Percentiles rank a stretch among this genome's conserved stretches.
phyloP scores from a whole-genome alignment of 257 asterid genomes.

The Cynanchum wilfordii region DNA sequence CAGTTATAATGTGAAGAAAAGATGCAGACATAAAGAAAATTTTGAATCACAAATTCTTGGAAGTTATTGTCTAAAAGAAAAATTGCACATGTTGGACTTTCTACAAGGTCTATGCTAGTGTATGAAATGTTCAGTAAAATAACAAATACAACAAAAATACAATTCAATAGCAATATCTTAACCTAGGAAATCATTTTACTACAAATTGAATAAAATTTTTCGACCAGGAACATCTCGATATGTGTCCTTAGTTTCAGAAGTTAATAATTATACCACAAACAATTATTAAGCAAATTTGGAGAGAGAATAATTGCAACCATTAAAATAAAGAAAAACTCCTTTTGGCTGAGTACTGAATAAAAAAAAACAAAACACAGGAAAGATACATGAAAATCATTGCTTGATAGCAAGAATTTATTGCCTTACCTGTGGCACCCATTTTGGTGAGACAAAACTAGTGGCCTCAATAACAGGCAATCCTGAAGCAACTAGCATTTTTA shows the following conservation, averaged over 20 bases:
- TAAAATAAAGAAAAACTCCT: background rate
- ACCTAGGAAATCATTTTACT: background rate
- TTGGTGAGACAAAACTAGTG: conserved; percentile 89
- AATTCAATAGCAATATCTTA: background rate
- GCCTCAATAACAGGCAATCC: conserved; percentile 85
- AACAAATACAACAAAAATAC: background rate
- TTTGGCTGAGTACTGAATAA: background rate
- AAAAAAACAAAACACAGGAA: too few relatives aligned
- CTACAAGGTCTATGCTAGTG: background rate
- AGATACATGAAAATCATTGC: background rate
- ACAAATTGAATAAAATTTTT: background rate
- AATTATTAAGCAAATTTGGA: background rate
- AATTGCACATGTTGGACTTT: background rate
- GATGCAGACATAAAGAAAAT: background rate
- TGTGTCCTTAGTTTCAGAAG: background rate
- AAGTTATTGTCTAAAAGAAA: background rate
- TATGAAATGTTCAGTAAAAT: background rate
- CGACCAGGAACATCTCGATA: background rate
- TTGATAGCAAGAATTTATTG: background rate
- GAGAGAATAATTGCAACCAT: background rate
- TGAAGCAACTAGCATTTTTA: conserved; percentile 72
- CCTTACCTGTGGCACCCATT: conserved; percentile 93
- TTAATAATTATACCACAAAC: background rate
- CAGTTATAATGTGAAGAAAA: background rate
- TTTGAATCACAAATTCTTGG: background rate